phyloP scores from a whole-genome alignment of 192 early-diverging fungal genomes.

The Entophlyctis luteolus region DNA sequence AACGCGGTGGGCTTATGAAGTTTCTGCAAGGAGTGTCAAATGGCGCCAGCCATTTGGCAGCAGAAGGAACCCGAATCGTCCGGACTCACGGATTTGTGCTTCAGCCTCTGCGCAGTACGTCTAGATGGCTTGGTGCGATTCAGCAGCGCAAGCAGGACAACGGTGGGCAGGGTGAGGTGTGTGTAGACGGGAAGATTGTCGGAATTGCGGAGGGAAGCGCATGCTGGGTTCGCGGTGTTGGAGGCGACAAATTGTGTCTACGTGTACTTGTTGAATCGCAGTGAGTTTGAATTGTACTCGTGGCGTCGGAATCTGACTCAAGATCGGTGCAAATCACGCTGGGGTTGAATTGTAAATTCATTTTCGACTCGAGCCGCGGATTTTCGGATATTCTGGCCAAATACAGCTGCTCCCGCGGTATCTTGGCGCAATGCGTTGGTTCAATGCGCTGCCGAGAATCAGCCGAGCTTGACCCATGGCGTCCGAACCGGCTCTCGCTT shows the following conservation, averaged over 20 bases:
- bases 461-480: too few species aligned
- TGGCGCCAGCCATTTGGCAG: background rate
- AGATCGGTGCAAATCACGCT: too few species aligned
- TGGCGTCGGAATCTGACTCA: too few species aligned
- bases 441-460: too few species aligned
- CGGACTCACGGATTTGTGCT: conserved; percentile 10
- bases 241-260: background rate
- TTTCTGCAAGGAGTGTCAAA: background rate
- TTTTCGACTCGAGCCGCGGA: too few species aligned
- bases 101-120: background rate
- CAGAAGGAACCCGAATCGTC: background rate
- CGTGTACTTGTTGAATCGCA: background rate
- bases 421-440: too few species aligned
- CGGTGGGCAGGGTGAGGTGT: conserved; percentile 1
- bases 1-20: conserved; percentile 5
- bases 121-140: background rate
- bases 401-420: too few species aligned
- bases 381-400: too few species aligned
- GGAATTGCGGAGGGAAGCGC: background rate
- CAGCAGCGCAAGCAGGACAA: background rate
- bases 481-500: too few species aligned
- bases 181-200: conserved; percentile 28
- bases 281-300: too few species aligned
- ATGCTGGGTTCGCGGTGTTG: background rate
- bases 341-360: too few species aligned